Percentiles rank a stretch among this genome's conserved stretches.
phyloP scores from a whole-genome alignment of 805 yeast species.

The Yarrowia deformans region DNA sequence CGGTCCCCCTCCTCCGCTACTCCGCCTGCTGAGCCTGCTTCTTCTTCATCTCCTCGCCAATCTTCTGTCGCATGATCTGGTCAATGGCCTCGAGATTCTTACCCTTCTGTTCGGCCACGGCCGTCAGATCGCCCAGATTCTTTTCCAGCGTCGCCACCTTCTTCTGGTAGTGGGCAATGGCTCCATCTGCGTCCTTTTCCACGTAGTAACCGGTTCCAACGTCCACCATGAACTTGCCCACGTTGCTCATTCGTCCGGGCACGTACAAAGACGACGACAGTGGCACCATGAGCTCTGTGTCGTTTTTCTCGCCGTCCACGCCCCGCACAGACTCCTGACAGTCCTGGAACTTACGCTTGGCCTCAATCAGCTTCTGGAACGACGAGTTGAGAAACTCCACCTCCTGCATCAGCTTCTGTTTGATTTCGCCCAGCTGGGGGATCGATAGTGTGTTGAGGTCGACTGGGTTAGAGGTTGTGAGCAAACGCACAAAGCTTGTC shows the following conservation, averaged over 20 bases:
- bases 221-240: slow-evolving; percentile 81
- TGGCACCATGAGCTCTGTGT: slow-evolving; percentile 74
- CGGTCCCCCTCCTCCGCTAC: not conserved
- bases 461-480: slow-evolving; percentile 50
- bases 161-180: slow-evolving; percentile 71
- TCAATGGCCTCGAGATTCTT: slow-evolving; percentile 69
- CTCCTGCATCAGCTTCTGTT: slow-evolving; percentile 83
- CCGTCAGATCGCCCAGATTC: slow-evolving; percentile 76
- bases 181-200: slow-evolving; percentile 73
- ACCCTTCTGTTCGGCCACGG: slow-evolving; percentile 76
- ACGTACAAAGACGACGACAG: slow-evolving; percentile 87
- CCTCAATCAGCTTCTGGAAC: slow-evolving; percentile 79
- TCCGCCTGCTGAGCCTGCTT: slow-evolving; percentile 32
- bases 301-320: slow-evolving; percentile 51
- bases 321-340: slow-evolving; percentile 74
- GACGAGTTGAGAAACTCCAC: slow-evolving; percentile 86
- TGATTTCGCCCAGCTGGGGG: slow-evolving; percentile 83
- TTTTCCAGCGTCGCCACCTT: slow-evolving; percentile 75
- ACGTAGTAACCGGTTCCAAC: slow-evolving; percentile 96
- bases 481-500: too few relatives aligned
- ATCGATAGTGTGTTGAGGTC: slow-evolving; percentile 77
- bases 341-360: slow-evolving; percentile 80
- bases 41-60: slow-evolving; percentile 39
- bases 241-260: slow-evolving; percentile 77
- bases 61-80: slow-evolving; percentile 43